Percentiles rank a stretch among this genome's conserved stretches.
phyloP scores from a whole-genome alignment of 331 rosid species.

The Dryas integrifolia region DNA sequence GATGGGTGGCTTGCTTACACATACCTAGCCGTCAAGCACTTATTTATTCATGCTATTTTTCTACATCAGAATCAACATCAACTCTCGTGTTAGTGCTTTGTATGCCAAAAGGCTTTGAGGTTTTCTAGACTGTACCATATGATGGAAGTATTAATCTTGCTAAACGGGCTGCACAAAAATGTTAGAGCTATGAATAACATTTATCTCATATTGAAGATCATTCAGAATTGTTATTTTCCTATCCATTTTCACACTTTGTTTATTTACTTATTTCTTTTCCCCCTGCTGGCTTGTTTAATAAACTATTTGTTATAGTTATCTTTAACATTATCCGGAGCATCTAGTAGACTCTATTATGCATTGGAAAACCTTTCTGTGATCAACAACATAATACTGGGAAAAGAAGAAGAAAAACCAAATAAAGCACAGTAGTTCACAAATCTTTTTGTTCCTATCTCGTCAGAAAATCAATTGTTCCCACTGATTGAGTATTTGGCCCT shows the following conservation, averaged over 20 bases:
- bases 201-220: background rate
- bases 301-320: background rate
- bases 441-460: conserved; percentile 10
- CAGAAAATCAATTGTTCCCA: conserved; percentile 11
- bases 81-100: background rate
- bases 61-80: background rate
- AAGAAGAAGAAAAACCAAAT: no score
- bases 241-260: background rate
- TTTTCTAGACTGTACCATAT: conserved; percentile 8
- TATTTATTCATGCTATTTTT: background rate
- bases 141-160: background rate
- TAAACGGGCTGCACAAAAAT: background rate
- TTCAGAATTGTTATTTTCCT: background rate
- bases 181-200: background rate
- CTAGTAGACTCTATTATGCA: background rate
- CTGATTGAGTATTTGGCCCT: conserved; percentile 27
- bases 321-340: background rate
- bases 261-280: background rate
- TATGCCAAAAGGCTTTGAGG: conserved; percentile 9
- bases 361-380: background rate
- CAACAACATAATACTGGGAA: background rate
- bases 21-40: conserved; percentile 24
- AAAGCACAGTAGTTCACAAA: background rate
- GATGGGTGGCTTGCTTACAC: conserved; percentile 39
- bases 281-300: background rate